These are phyloP conservation scores for Phalaenopsis hybrid DNA, from an alignment of 116 monocot species.

Conservation along the genomic window DNA sequence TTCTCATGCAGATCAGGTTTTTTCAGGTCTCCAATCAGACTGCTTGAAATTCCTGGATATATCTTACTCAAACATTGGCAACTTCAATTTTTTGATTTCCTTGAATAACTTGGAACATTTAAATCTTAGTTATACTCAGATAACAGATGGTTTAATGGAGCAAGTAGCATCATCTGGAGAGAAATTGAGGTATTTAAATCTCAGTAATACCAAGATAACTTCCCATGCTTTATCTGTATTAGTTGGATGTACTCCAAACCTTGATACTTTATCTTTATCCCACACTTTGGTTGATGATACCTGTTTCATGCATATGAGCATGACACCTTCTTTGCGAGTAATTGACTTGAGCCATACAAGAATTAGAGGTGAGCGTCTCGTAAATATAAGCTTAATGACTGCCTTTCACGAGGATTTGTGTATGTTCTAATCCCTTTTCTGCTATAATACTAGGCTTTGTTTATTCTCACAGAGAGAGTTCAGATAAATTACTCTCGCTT, in stretches of 20 bases:
- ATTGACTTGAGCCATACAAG: constrained; percentile 62
- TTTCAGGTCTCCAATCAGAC: constrained; percentile 29
- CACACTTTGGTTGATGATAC: constrained; percentile 66
- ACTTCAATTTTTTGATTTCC: constrained; percentile 34
- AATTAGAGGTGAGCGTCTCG: constrained; percentile 49
- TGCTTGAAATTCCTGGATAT: constrained; percentile 61
- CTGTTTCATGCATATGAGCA: constrained; percentile 41
- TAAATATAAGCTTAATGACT: not conserved
- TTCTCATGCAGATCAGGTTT: constrained; percentile 32
- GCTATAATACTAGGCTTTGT: constrained; percentile 30
- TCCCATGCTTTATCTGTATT: constrained; percentile 35
- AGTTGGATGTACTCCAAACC: constrained; percentile 44
- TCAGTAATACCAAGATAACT: constrained; percentile 54
- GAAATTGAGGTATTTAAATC: constrained; percentile 54
- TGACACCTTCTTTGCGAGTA: constrained; percentile 47
- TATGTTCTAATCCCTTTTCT: not conserved
- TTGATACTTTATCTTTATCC: constrained; percentile 56
- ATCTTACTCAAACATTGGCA: constrained; percentile 37
- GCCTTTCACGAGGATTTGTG: not conserved
- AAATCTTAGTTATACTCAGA: constrained; percentile 43
- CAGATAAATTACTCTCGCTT: constrained; percentile 27
- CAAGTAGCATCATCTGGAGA: constrained; percentile 38
- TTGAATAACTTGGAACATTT: constrained; percentile 57
- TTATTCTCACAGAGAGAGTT: constrained; percentile 1
- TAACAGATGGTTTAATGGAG: constrained; percentile 44